phyloP scores from a whole-genome alignment of 2,329 filamentous ascomycete species.

The Colletotrichum tabaci region DNA sequence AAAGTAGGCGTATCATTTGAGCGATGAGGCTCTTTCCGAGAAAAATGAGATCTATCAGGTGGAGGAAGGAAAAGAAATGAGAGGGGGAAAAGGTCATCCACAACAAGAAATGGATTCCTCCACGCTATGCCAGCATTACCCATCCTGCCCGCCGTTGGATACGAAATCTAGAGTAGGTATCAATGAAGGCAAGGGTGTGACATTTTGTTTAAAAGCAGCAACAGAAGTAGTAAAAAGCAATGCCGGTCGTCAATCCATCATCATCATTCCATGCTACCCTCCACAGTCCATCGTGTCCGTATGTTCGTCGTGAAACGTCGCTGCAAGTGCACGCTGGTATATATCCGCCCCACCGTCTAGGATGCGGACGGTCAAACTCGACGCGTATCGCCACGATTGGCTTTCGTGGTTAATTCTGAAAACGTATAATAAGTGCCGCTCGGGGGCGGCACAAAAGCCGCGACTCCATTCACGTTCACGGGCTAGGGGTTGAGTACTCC shows the following conservation, averaged over 20 bases:
- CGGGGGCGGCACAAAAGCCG: background rate
- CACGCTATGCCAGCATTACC: conserved; percentile 12
- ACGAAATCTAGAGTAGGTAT: conserved; percentile 24
- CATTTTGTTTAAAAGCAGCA: background rate
- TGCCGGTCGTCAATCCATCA: conserved; percentile 15
- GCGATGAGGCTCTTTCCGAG: conserved; percentile 34
- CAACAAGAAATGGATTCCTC: background rate
- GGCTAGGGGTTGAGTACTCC: conserved; percentile 51
- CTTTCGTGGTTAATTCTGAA: conserved; percentile 4
- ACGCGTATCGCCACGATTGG: conserved; percentile 11
- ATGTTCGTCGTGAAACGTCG: conserved; percentile 18
- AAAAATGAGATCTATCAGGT: conserved; percentile 21
- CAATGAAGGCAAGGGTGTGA: background rate
- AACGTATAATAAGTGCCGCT: conserved; percentile 21
- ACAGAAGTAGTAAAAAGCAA: background rate
- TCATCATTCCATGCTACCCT: conserved; percentile 10
- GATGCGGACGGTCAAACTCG: conserved; percentile 11
- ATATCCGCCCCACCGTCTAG: background rate
- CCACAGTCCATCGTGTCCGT: background rate
- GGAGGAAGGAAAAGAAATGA: no score
- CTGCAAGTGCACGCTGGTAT: background rate
- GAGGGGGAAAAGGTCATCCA: background rate
- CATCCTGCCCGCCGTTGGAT: background rate
- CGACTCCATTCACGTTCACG: conserved; percentile 10
- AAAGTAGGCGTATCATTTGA: conserved; percentile 23